Base-by-base conservation (phyloP, 495 filamentous ascomycete genomes). In the Cudoniella acicularis region DNA sequence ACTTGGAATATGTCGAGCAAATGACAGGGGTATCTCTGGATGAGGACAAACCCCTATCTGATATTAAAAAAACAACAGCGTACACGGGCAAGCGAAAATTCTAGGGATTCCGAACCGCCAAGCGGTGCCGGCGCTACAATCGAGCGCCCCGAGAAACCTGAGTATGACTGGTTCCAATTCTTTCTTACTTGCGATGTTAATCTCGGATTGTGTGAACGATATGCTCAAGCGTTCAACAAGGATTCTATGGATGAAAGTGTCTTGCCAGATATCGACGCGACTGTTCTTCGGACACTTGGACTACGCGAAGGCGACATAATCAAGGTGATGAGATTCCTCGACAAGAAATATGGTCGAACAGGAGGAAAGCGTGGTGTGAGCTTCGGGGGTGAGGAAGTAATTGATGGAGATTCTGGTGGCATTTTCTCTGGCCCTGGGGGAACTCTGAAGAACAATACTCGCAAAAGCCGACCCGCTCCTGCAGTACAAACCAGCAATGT, bases 131-230 rank as follows among this genome's bases (percentile, higher is more conserved):
- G 78, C 17, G 81, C 75, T 1, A 70, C 74, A n/a, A 66, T 89
- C 41, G 77, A 87, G 70, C 71, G 64, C 47, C 70, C 75, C 10
- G 72, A 84, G 41, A 83, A 84, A 64, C 75, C 83, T 9, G 86
- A 92, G 45, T 96, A 98, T 67, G 94, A 99, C 70, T 99, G 94
- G 94, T 99, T 98, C 67, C 90, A 96, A 63, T 98, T 99, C 74
- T 99, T 99, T 77, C 76, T 99, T 21, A 81, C 84, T 56, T 91
- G 92, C 68, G 94, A 95, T 26, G 90, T 98, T 57, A 88, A 89
- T 54, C 88, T 90, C 30, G 88, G 92, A 64, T 87, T 94, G 46
- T 98, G 94, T 72, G 92, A 97, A 71, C 82, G 95, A 41, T 99
- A 99, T 68, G 86, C 94, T 4, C 86, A 89, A 65, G 89, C 89